phyloP scores from a whole-genome alignment of 208 protist species.

The Vickermania ingenoplastis region DNA sequence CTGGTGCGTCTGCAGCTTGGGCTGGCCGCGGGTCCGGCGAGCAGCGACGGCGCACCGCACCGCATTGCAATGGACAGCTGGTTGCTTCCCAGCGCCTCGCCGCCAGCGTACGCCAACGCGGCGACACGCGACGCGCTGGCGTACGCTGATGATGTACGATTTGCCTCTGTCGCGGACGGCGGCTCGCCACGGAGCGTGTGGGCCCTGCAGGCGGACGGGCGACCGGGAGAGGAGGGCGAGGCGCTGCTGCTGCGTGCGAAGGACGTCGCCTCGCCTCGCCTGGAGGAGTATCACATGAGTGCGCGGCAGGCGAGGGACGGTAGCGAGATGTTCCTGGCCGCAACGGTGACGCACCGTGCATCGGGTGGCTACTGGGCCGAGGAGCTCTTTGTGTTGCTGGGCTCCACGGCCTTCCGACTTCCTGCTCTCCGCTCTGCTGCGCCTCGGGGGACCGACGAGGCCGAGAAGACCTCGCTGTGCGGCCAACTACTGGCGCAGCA shows the following conservation, averaged over 20 bases:
- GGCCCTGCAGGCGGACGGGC: background rate
- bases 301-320: background rate
- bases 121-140: background rate
- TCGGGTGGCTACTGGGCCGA: background rate
- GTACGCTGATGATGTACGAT: no score
- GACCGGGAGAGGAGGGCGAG: background rate
- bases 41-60: no score
- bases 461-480: slow-evolving; percentile 7
- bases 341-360: background rate
- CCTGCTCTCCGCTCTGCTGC: background rate
- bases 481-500: slow-evolving; percentile 1
- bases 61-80: no score
- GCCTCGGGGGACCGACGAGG: background rate
- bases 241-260: background rate
- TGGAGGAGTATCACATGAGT: background rate
- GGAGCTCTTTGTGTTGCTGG: background rate
- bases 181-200: background rate
- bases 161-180: background rate
- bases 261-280: background rate
- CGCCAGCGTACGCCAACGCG: background rate
- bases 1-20: no score
- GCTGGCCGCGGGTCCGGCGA: no score
- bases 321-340: background rate
- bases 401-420: background rate
- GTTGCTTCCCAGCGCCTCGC: background rate